Evolutionary conservation across 2,329 filamentous ascomycete species (phyloP).

Genomic region (Colletotrichum sp.): DNA sequence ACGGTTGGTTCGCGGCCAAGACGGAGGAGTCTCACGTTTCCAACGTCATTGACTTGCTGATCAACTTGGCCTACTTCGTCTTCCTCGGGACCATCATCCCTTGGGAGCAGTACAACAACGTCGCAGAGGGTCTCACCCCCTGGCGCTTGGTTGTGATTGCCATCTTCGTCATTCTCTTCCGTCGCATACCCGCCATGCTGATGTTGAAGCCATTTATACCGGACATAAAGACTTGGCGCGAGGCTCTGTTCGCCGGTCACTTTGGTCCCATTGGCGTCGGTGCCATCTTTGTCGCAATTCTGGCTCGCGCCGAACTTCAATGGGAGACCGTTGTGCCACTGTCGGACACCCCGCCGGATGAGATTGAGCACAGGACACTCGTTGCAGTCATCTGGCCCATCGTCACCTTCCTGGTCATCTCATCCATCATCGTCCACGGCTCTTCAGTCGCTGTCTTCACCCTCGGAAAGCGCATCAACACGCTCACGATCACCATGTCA

Average conservation of each 20-base stretch:
- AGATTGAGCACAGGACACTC: slow-evolving; percentile 66
- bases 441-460: slow-evolving; percentile 99
- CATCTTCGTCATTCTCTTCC: slow-evolving; percentile 93
- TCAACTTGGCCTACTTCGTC: slow-evolving; percentile 98
- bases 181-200: slow-evolving; percentile 95
- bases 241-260: slow-evolving; percentile 94
- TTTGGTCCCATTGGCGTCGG: slow-evolving; percentile 98
- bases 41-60: slow-evolving; percentile 96
- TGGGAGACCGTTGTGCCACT: slow-evolving; percentile 77
- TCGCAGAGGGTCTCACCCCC: slow-evolving; percentile 74
- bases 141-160: slow-evolving; percentile 95
- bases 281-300: slow-evolving; percentile 92
- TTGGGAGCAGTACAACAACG: slow-evolving; percentile 88
- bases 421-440: slow-evolving; percentile 93
- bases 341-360: slow-evolving; percentile 59
- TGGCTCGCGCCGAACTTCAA: slow-evolving; percentile 92
- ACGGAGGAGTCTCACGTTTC: slow-evolving; percentile 98
- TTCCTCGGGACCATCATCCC: slow-evolving; percentile 97
- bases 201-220: slow-evolving; percentile 89
- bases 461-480: slow-evolving; percentile 97
- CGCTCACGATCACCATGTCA: slow-evolving; percentile 91
- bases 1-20: slow-evolving; percentile 98
- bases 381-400: slow-evolving; percentile 95
- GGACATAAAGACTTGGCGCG: slow-evolving; percentile 97
- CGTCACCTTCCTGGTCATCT: slow-evolving; percentile 89